phyloP scores from a whole-genome alignment of 2,329 filamentous ascomycete species.

The Fusarium equiseti region DNA sequence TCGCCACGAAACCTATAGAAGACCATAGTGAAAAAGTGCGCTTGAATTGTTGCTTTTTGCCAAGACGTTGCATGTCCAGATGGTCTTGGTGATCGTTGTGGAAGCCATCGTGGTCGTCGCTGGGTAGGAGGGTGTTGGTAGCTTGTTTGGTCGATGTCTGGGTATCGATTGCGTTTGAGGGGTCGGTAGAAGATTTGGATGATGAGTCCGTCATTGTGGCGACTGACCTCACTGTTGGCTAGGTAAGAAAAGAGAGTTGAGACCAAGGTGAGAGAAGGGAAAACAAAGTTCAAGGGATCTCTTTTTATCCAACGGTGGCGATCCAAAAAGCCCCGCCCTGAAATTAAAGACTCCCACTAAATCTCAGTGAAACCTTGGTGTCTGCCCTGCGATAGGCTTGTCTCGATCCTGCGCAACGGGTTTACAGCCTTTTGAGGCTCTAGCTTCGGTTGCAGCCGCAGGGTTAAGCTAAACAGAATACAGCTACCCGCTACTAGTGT shows the following conservation, averaged over 20 bases:
- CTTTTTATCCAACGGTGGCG: background rate
- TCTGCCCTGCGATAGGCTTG: background rate
- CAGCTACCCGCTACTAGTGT: no score
- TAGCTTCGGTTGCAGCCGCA: slow-evolving; percentile 7
- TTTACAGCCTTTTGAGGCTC: background rate
- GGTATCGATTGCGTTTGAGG: no score
- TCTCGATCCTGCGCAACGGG: background rate
- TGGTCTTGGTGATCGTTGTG: slow-evolving; percentile 29
- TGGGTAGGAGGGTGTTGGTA: background rate
- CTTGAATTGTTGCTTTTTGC: slow-evolving; percentile 34
- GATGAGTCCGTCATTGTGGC: slow-evolving; percentile 2
- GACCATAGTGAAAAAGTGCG: slow-evolving; percentile 28
- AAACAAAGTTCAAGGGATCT: background rate
- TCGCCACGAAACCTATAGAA: slow-evolving; percentile 31
- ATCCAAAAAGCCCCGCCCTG: background rate
- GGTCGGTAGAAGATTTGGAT: slow-evolving; percentile 2
- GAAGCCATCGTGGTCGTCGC: slow-evolving; percentile 25
- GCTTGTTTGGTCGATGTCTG: slow-evolving; percentile 22
- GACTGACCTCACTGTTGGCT: no score
- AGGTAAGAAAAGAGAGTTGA: no score
- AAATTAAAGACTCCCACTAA: slow-evolving; percentile 1
- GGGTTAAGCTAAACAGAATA: background rate
- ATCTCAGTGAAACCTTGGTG: background rate
- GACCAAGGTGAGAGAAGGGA: background rate
- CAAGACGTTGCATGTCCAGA: slow-evolving; percentile 29